A percentile compares a stretch with the other conserved stretches of the same genome.
Evolutionary conservation across 352 stramenopile genomes (phyloP).

Genomic region (Phytophthora sansomeana): DNA sequence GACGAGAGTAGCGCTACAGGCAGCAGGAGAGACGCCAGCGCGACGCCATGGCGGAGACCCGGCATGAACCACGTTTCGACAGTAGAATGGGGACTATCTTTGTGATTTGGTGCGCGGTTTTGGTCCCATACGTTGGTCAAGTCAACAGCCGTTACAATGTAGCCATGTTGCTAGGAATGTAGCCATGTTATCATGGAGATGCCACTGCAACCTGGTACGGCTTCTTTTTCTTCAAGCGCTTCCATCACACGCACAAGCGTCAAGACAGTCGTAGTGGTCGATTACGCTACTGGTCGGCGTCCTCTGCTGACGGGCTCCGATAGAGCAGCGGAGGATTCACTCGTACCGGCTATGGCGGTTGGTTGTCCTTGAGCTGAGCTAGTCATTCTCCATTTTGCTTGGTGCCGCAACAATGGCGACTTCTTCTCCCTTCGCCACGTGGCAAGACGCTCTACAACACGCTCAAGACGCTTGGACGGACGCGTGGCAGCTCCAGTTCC

Average conservation of each 20-base stretch:
- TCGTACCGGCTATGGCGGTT: slow-evolving; percentile 17
- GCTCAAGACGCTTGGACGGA: slow-evolving; percentile 41
- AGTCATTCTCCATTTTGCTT: slow-evolving; percentile 9
- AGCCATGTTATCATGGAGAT: slow-evolving; percentile 2
- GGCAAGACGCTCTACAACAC: slow-evolving; percentile 41
- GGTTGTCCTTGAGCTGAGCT: slow-evolving; percentile 12
- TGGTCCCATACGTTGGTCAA: slow-evolving; percentile 23
- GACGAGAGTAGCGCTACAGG: slow-evolving; percentile 14
- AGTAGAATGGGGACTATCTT: slow-evolving; percentile 15
- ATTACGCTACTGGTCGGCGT: slow-evolving; percentile 13
- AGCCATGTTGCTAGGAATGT: slow-evolving; percentile 1
- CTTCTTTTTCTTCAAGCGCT: neutral
- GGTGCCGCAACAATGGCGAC: slow-evolving; percentile 25
- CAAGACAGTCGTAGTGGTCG: neutral
- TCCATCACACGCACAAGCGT: neutral
- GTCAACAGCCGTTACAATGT: slow-evolving; percentile 17
- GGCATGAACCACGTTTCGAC: slow-evolving; percentile 28
- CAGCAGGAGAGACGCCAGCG: slow-evolving; percentile 10
- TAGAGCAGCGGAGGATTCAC: slow-evolving; percentile 14
- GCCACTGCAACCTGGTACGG: neutral
- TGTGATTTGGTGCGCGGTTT: neutral
- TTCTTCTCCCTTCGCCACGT: slow-evolving; percentile 34
- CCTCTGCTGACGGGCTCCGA: slow-evolving; percentile 2
- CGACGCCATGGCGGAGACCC: neutral
- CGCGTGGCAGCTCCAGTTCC: slow-evolving; percentile 39